Evolutionary conservation across 345 rosid genomes (phyloP).

Genomic region (Camelina hispida): DNA sequence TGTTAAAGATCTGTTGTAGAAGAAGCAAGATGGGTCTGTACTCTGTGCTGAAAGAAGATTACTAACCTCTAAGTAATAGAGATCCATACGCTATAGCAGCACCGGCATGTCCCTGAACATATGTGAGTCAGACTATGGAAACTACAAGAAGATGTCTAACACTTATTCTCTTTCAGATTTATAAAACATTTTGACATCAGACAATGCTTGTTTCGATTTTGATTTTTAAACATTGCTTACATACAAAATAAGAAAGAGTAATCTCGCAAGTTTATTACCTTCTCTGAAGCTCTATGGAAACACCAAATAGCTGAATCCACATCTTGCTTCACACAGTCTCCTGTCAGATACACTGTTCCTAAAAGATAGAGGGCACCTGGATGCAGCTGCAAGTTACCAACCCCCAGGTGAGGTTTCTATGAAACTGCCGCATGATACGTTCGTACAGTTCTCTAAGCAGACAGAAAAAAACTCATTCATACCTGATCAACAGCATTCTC

Average conservation of each 20-base stretch:
- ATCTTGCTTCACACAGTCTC: conserved; percentile 94
- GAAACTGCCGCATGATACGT: background rate
- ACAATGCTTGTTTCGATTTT: background rate
- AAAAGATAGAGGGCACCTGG: conserved; percentile 95
- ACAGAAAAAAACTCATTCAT: conserved; percentile 16
- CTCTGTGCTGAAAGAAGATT: background rate
- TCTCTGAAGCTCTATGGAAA: conserved; percentile 89
- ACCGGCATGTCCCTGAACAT: conserved; percentile 82
- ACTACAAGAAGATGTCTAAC: conserved; percentile 11
- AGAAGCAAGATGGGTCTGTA: conserved; percentile 8
- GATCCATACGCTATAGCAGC: conserved; percentile 93
- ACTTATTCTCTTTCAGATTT: background rate
- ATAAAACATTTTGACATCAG: background rate
- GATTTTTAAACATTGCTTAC: background rate
- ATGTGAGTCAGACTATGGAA: conserved; percentile 16
- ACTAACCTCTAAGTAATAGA: conserved; percentile 84
- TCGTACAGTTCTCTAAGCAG: background rate
- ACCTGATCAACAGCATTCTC: conserved; percentile 98
- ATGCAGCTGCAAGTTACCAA: conserved; percentile 68
- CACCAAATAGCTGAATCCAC: conserved; percentile 91
- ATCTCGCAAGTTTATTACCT: conserved; percentile 47
- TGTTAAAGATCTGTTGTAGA: background rate
- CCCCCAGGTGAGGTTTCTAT: conserved; percentile 38
- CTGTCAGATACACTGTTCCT: conserved; percentile 83
- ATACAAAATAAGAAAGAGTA: background rate